Conservation (phyloP, 164 flowering plant genomes). For the Aristolochia fimbriata region DNA sequence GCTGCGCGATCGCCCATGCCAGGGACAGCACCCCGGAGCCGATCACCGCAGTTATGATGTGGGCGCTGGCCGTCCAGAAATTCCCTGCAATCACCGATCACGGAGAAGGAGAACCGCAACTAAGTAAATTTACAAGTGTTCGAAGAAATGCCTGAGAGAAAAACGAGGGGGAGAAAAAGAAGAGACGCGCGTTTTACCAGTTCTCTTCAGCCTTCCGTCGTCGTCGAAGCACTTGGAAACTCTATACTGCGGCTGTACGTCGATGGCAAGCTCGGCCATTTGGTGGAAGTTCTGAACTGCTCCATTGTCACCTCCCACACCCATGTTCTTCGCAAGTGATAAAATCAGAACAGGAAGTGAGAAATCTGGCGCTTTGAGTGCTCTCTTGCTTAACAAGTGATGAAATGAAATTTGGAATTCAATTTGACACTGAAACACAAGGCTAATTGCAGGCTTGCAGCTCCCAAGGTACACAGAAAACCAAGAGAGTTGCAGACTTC, state of each 20-base stretch:
- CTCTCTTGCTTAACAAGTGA: too few species aligned
- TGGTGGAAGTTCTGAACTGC: conserved; percentile 1
- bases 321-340: conserved; percentile 1
- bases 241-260: conserved; percentile 3
- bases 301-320: neutral
- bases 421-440: too few species aligned
- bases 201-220: conserved; percentile 39
- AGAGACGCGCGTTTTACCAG: conserved; percentile 14
- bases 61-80: conserved; percentile 57
- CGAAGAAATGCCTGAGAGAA: neutral
- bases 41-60: conserved; percentile 50
- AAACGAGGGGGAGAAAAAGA: neutral
- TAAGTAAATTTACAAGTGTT: neutral
- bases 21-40: conserved; percentile 55
- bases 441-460: too few species aligned
- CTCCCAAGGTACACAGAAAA: too few species aligned
- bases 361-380: too few species aligned
- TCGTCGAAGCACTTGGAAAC: conserved; percentile 33
- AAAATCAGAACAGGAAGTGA: too few species aligned
- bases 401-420: too few species aligned
- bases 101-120: neutral
- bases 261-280: conserved; percentile 8
- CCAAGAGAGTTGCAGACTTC: too few species aligned
- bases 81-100: conserved; percentile 25
- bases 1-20: conserved; percentile 61